Base-by-base conservation (phyloP, 108 stramenopile genomes). In the Cafeteria roenbergensis region DNA sequence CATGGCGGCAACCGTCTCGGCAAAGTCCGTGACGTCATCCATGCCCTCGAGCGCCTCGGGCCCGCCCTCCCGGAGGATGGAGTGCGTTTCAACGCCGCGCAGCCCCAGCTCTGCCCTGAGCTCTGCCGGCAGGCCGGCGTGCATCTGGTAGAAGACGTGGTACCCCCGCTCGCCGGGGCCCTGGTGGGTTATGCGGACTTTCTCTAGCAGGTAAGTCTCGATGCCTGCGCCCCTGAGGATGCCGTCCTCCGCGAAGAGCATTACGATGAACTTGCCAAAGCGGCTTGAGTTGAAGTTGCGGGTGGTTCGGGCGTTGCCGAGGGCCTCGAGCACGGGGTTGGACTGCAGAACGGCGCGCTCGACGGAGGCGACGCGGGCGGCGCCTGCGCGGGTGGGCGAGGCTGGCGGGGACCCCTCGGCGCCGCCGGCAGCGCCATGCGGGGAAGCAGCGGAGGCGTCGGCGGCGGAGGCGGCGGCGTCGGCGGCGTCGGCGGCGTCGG, bases 191-290 rank as follows among this genome's bases (percentile, higher is more conserved):
- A 80, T 54, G 31, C 82, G 48, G 28, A 72, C 62, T 57, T 83
- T 83, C 36, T 83, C 82, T 24, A 83, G 70, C 62, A 83, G 74
- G 71, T 82, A 83, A 51, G 73, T 80, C 21, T 67, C 75, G 54
- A 82, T 78, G 29, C 51, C 42, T 14, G 65, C 70, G 1, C 74
- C 74, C 9, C 56, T 9, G 2, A 3, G 20, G 59, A 61, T 61
- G 22, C 22, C 30, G 20, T 20, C 28, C 65, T 6, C 29, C 51
- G 1, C 48, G 63, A 66, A 72, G 69, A 67, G 26, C 6, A 77
- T 29, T 31, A 26, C 34, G 57, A 73, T 54, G 36, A 65, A 68
- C 52, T 73, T 73, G 27, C 72, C 72, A 24, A 73, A 73, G 26
- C 72, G 60, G 25, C 53, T 56, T 8, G 67, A 68, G 60, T 73